These are phyloP conservation scores for Kwoniella mangroviensis DNA, from an alignment of 768 basidiomycete species.

Conservation along the genomic window DNA sequence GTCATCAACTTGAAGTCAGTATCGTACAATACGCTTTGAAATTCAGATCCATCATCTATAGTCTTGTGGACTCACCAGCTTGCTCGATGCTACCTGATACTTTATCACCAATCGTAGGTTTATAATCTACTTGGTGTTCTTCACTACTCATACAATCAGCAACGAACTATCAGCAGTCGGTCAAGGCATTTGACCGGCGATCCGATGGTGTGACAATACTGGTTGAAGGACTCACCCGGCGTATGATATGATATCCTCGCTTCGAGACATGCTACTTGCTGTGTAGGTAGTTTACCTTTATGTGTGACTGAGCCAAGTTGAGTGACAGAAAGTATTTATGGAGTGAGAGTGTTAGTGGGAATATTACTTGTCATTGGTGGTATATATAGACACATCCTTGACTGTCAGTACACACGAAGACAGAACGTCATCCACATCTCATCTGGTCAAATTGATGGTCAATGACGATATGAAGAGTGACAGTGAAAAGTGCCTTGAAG, in stretches of 20 bases:
- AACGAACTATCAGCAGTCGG: no score
- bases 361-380: no score
- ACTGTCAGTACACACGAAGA: no score
- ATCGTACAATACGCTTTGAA: no score
- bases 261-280: background rate
- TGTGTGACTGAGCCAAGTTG: background rate
- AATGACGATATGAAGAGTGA: background rate
- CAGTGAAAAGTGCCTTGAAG: no score
- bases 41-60: background rate
- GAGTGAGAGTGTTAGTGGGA: background rate
- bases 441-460: background rate
- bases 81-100: conserved; percentile 15
- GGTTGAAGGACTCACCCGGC: background rate
- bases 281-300: background rate
- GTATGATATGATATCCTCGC: background rate
- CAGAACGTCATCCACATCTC: no score
- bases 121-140: background rate
- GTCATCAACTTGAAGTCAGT: background rate
- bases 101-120: conserved; percentile 22
- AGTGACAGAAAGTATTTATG: background rate
- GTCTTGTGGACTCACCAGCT: conserved; percentile 6
- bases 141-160: no score
- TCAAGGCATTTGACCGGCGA: no score
- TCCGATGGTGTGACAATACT: no score
- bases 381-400: background rate